phyloP scores from a whole-genome alignment of 192 early-diverging fungal species.

The Dissophora globulifera region DNA sequence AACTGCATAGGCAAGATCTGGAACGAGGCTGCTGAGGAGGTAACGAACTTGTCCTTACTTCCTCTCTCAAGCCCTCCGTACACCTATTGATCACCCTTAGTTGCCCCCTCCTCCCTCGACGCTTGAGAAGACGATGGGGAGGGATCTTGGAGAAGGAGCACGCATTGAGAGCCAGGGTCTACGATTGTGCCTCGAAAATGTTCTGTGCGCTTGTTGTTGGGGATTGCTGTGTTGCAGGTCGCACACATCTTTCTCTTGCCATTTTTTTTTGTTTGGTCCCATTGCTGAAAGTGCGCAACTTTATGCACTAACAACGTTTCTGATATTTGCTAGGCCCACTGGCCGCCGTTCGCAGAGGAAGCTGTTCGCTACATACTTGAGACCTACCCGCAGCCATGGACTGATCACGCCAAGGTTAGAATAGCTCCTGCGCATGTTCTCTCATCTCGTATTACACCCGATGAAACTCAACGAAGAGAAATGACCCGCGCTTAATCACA shows the following conservation, averaged over 20 bases:
- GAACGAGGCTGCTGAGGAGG: constrained; percentile 50
- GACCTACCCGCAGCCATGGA: constrained; percentile 66
- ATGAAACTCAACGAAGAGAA: too few relatives aligned
- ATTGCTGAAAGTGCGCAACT: neutral
- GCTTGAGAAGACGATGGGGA: too few relatives aligned
- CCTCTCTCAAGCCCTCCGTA: too few relatives aligned
- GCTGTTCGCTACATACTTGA: constrained; percentile 65
- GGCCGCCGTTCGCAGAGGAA: constrained; percentile 73
- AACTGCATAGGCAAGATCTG: constrained; percentile 49
- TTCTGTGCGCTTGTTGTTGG: too few relatives aligned
- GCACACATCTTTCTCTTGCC: neutral
- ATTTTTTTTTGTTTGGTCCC: neutral
- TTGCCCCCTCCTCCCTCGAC: too few relatives aligned
- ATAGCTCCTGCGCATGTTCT: neutral
- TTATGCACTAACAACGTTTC: neutral
- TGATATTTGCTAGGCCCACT: constrained; percentile 64
- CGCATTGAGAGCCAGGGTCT: neutral
- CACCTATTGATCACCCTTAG: too few relatives aligned
- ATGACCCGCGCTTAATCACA: too few relatives aligned
- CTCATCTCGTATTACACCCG: too few relatives aligned
- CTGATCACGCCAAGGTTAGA: constrained; percentile 53
- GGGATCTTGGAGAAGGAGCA: too few relatives aligned
- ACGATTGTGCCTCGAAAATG: too few relatives aligned
- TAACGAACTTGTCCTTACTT: too few relatives aligned
- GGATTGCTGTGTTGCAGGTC: too few relatives aligned